These are phyloP conservation scores for Stephania cephalantha DNA, from an alignment of 164 flowering plant species.

Conservation along the genomic window DNA sequence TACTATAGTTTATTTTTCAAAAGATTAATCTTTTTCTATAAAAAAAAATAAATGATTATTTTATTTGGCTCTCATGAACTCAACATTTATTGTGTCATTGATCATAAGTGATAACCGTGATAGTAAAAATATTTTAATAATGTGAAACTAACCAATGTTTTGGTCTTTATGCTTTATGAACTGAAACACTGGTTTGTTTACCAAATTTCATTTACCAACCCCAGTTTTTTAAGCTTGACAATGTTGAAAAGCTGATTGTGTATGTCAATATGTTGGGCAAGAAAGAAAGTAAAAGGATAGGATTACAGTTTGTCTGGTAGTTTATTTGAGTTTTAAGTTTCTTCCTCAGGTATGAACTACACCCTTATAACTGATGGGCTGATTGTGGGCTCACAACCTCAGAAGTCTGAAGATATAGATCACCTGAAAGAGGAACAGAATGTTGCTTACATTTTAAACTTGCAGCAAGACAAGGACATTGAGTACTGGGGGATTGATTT, in stretches of 20 bases:
- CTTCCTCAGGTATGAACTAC: slow-evolving; percentile 82
- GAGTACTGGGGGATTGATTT: slow-evolving; percentile 87
- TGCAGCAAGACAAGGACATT: slow-evolving; percentile 86
- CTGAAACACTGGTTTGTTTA: not conserved
- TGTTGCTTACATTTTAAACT: slow-evolving; percentile 82
- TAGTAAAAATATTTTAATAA: too few species aligned
- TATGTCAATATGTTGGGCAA: not conserved
- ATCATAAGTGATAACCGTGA: not conserved
- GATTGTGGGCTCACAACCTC: slow-evolving; percentile 96
- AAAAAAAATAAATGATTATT: too few species aligned
- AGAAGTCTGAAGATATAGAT: slow-evolving; percentile 83
- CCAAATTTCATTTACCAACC: not conserved
- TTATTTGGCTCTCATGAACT: not conserved
- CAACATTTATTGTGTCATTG: not conserved
- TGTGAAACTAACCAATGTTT: too few species aligned
- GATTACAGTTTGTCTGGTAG: not conserved
- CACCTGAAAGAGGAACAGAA: slow-evolving; percentile 64
- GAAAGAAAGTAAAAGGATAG: not conserved
- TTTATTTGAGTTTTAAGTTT: not conserved
- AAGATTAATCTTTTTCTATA: too few species aligned
- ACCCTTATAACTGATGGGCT: slow-evolving; percentile 57
- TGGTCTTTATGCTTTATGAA: not conserved
- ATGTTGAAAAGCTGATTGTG: too few species aligned
- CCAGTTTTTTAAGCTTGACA: not conserved
- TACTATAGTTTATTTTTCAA: too few species aligned